Evolutionary conservation across 2,329 filamentous ascomycete genomes (phyloP).

Genomic region (Plenodomus biglobosus): DNA sequence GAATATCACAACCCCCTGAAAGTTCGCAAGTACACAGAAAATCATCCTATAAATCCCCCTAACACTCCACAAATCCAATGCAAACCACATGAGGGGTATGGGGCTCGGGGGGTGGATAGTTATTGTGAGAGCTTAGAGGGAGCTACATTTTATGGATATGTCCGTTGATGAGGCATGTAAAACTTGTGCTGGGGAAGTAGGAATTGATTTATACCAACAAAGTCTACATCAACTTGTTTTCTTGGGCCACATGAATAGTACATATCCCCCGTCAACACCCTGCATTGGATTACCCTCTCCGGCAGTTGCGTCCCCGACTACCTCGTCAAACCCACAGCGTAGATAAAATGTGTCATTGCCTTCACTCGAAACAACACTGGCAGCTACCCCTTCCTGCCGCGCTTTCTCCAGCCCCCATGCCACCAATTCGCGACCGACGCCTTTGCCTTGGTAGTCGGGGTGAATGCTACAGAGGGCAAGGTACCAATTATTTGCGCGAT

Average conservation of each 20-base stretch:
- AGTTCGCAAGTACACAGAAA: no score
- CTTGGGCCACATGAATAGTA: constrained; percentile 37
- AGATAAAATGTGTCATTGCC: constrained; percentile 48
- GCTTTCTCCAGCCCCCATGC: constrained; percentile 47
- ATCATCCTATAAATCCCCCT: no score
- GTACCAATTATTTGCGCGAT: constrained; percentile 43
- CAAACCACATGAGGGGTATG: constrained; percentile 52
- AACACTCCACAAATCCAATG: no score
- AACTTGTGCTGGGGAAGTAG: not conserved
- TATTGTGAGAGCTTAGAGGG: constrained; percentile 60
- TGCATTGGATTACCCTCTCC: constrained; percentile 39
- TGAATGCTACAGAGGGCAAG: constrained; percentile 45
- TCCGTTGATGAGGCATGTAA: no score
- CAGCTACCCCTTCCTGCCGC: constrained; percentile 41
- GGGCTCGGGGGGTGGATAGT: constrained; percentile 54
- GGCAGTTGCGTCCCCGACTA: constrained; percentile 35
- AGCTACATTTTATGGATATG: constrained; percentile 58
- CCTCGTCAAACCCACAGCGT: constrained; percentile 39
- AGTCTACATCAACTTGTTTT: not conserved
- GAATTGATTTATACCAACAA: not conserved
- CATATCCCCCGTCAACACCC: constrained; percentile 32
- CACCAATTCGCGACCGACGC: constrained; percentile 45
- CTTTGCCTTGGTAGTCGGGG: constrained; percentile 45
- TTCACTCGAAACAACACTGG: constrained; percentile 45
- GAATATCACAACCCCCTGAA: no score